Evolutionary conservation across 2,329 filamentous ascomycete species (phyloP).

Genomic region (Pseudopithomyces maydicus): DNA sequence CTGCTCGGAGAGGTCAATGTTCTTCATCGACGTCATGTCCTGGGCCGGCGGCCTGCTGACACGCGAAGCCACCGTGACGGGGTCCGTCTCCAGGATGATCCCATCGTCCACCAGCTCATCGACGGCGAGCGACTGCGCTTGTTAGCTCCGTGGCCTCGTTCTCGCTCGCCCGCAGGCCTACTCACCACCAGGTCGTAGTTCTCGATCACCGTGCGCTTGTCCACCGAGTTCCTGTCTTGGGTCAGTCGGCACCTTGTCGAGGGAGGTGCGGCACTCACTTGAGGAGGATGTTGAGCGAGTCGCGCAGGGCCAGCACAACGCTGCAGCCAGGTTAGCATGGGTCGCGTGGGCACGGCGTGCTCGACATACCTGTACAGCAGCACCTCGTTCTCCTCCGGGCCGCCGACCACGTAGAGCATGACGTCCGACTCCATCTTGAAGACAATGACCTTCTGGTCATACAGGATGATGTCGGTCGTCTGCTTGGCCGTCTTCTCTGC

Average conservation of each 20-base stretch:
- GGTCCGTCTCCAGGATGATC: slow-evolving; percentile 96
- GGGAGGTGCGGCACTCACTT: slow-evolving; percentile 69
- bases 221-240: slow-evolving; percentile 77
- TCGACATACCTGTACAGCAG: slow-evolving; percentile 72
- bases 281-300: slow-evolving; percentile 87
- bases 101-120: slow-evolving; percentile 75
- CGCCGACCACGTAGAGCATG: slow-evolving; percentile 92
- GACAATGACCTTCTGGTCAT: slow-evolving; percentile 93
- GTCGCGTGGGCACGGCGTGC: background rate
- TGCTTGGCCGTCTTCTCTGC: slow-evolving; percentile 90
- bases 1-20: slow-evolving; percentile 94
- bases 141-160: slow-evolving; percentile 58
- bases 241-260: slow-evolving; percentile 8
- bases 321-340: slow-evolving; percentile 45
- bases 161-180: background rate
- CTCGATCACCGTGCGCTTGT: slow-evolving; percentile 97
- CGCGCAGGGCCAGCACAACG: slow-evolving; percentile 86
- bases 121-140: slow-evolving; percentile 85
- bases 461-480: slow-evolving; percentile 93
- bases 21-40: slow-evolving; percentile 85
- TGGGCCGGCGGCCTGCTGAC: slow-evolving; percentile 91
- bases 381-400: slow-evolving; percentile 92
- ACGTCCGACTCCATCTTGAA: slow-evolving; percentile 99
- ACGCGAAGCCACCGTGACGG: slow-evolving; percentile 87
- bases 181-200: slow-evolving; percentile 88